Conservation (phyloP, 208 protist species). For the Wallacemonas sp. region DNA sequence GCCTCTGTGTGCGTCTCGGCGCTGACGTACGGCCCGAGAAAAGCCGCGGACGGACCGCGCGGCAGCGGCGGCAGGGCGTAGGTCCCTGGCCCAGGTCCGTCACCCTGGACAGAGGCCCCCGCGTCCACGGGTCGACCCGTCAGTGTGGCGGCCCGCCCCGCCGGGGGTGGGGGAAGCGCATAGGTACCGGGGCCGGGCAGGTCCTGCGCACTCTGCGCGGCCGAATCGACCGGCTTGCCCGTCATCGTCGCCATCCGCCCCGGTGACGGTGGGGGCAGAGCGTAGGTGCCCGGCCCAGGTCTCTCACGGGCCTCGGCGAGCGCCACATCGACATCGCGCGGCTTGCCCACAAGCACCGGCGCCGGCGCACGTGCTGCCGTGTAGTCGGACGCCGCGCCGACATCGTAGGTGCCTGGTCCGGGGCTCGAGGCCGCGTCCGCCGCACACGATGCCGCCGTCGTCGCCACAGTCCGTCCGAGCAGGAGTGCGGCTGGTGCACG, state of each 20-base stretch:
- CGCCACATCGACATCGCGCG: background rate
- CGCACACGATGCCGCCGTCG: background rate
- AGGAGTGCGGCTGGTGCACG: conserved; percentile 24
- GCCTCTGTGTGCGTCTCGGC: background rate
- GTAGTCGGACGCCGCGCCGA: background rate
- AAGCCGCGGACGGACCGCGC: background rate
- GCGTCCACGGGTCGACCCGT: too few relatives aligned
- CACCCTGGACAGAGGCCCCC: background rate
- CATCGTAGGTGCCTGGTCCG: conserved; percentile 49
- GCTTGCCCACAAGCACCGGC: conserved; percentile 11
- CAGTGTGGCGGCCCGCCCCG: too few relatives aligned
- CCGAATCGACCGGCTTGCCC: background rate
- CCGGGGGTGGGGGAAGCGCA: too few relatives aligned
- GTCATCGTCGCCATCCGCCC: conserved; percentile 2
- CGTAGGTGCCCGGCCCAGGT: conserved; percentile 39
- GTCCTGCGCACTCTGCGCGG: background rate
- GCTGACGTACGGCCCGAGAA: background rate
- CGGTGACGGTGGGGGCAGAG: background rate
- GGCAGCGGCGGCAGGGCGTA: conserved; percentile 1
- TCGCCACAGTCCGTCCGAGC: conserved; percentile 12
- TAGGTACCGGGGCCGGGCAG: conserved; percentile 40
- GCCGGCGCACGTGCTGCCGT: background rate
- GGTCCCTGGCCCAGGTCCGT: conserved; percentile 24
- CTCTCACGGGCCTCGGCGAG: conserved; percentile 6
- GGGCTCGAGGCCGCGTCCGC: conserved; percentile 16